Evolutionary conservation across 164 flowering plant species (phyloP).

Genomic region (Tetracentron sinense): DNA sequence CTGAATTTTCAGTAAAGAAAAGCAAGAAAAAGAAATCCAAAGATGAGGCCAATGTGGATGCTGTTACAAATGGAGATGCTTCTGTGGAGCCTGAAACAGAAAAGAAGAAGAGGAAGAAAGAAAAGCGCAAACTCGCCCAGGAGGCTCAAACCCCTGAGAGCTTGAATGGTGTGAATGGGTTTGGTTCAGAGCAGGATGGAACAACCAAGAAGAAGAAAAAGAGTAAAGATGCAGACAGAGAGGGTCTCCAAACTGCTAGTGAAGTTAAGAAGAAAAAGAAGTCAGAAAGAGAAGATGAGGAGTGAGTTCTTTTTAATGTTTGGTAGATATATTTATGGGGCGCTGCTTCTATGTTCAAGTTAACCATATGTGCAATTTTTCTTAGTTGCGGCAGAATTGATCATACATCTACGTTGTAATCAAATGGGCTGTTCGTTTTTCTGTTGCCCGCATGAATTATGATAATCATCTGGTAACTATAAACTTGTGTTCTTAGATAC

Average conservation of each 20-base stretch:
- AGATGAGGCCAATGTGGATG: constrained; percentile 10
- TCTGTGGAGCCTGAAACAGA: constrained; percentile 33
- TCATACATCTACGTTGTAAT: too few relatives aligned
- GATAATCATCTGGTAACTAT: too few relatives aligned
- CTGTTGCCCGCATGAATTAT: too few relatives aligned
- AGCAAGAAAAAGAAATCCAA: constrained; percentile 25
- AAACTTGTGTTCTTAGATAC: too few relatives aligned
- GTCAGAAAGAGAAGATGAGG: constrained; percentile 29
- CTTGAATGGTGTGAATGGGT: constrained; percentile 28
- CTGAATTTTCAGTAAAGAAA: constrained; percentile 14
- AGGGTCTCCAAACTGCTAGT: constrained; percentile 28
- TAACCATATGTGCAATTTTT: too few relatives aligned
- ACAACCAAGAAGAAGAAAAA: constrained; percentile 69
- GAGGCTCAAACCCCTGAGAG: constrained; percentile 21
- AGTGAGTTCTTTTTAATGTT: constrained; percentile 9
- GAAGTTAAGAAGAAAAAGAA: constrained; percentile 60
- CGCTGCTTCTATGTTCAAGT: too few relatives aligned
- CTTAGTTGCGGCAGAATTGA: too few relatives aligned
- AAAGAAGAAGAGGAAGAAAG: constrained; percentile 55
- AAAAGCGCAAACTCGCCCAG: constrained; percentile 47
- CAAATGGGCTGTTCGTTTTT: too few relatives aligned
- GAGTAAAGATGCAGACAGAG: constrained; percentile 39
- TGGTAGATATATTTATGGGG: too few relatives aligned
- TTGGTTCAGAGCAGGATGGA: constrained; percentile 35
- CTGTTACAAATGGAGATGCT: constrained; percentile 37